Evolutionary conservation across 2,329 filamentous ascomycete species (phyloP).

Genomic region (Esteya vermicola): DNA sequence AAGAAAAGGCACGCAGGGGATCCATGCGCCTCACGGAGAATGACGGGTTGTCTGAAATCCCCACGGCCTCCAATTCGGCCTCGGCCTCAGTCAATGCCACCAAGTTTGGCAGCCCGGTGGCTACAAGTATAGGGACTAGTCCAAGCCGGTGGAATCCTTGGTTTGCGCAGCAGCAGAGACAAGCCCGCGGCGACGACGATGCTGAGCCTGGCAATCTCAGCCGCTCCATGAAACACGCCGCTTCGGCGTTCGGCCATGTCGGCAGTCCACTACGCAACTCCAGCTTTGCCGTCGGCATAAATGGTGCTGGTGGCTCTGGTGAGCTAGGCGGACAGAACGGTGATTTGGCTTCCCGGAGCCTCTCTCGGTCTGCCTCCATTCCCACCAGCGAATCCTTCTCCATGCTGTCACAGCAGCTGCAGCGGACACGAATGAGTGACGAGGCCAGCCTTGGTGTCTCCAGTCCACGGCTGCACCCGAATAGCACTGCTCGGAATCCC

Average conservation of each 20-base stretch:
- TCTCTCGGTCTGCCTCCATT: conserved; percentile 12
- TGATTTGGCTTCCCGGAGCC: not conserved
- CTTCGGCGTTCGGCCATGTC: conserved; percentile 51
- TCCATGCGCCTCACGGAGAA: conserved; percentile 40
- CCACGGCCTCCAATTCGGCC: conserved; percentile 19
- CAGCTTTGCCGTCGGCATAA: conserved; percentile 41
- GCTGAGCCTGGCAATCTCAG: conserved; percentile 18
- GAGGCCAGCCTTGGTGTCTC: conserved; percentile 27
- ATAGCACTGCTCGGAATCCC: conserved; percentile 26
- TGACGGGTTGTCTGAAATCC: conserved; percentile 18
- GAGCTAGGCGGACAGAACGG: conserved; percentile 14
- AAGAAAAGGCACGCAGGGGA: conserved; percentile 51
- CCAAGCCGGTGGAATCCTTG: conserved; percentile 49
- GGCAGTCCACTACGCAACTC: conserved; percentile 52
- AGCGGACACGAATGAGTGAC: conserved; percentile 40
- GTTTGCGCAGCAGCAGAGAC: conserved; percentile 19
- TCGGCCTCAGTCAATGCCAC: conserved; percentile 17
- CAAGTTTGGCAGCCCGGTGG: conserved; percentile 45
- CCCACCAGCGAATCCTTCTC: conserved; percentile 39
- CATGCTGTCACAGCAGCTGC: conserved; percentile 46
- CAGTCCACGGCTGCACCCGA: conserved; percentile 37
- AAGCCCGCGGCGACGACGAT: conserved; percentile 34
- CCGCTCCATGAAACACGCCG: conserved; percentile 25
- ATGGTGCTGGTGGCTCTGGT: conserved; percentile 9
- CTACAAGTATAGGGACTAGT: conserved; percentile 26